Evolutionary conservation across 2,329 filamentous ascomycete genomes (phyloP), one percentile per base, ranked within the genome.

Genomic region (Ophiostoma sp.): DNA sequence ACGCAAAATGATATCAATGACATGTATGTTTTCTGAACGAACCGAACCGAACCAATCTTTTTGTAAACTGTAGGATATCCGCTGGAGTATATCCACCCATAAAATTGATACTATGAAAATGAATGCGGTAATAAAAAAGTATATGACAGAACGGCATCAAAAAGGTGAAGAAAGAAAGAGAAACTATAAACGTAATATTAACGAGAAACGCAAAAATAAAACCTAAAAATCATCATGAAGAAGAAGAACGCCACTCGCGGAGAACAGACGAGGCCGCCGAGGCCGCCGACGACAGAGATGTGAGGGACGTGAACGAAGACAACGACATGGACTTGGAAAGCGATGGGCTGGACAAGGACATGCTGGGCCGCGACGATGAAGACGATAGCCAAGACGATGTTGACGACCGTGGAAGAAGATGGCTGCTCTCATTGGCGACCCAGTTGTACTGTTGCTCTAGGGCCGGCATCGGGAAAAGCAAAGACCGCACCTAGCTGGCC

Each of bases 401-500:
- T 22, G 61, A 64, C 36, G 61, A 42, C 2, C 59, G 59, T 12
- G 11, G 61, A 8, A 45, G 36, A 19, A 12, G 61, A 22, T 42
- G 59, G 11, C 36, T 28, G n/a, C 22, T 6, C 22, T 45, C 61
- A 12, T 42, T 64, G 9, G 11, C 19, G 5, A 25, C 36, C 59
- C 59, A 48, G 19, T 19, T 42, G 39, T 42, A 63, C 15, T 3
- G 17, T 2, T 39, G 59, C 2, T 19, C 59, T 9, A n/a, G 50
- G n/a, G 9, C n/a, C 15, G 42, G 48, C 48, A 31, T 31, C 12
- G 33, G 45, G 55, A 55, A 55, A 42, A 72, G 61, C 33, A 64
- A 55, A 22, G 71, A n/a, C 66, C 50, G 74, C 69, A 28, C 31
- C 75, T 80, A 89, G 79, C 86, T 89, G 73, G 84, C 82, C 77